Conservation (phyloP, 2,329 filamentous ascomycete genomes). For the Colletotrichum siamense region DNA sequence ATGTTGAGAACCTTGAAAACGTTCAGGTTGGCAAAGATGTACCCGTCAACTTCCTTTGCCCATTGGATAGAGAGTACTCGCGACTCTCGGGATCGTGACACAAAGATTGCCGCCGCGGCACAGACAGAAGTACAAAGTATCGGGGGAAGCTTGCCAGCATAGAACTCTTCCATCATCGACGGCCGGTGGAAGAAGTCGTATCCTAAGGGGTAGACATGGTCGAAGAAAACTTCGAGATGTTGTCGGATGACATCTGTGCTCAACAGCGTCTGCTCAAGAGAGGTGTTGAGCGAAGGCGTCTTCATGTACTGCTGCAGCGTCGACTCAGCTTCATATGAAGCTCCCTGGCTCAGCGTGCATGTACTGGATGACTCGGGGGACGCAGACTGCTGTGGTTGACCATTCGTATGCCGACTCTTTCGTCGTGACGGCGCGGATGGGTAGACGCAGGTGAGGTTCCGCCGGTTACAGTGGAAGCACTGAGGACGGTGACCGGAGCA, state of each 20-base stretch:
- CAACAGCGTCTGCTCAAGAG: not conserved
- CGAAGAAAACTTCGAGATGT: constrained; percentile 8
- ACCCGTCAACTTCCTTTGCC: not conserved
- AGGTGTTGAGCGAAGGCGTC: not conserved
- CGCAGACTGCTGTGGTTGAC: not conserved
- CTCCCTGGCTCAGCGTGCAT: not conserved
- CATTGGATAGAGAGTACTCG: not conserved
- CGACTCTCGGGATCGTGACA: not conserved
- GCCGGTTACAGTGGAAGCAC: constrained; percentile 4
- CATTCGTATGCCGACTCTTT: not conserved
- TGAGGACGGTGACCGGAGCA: constrained; percentile 33
- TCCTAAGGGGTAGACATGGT: constrained; percentile 6
- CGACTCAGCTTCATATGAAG: not conserved
- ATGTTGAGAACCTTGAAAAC: not conserved
- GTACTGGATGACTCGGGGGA: not conserved
- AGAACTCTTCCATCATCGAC: constrained; percentile 9
- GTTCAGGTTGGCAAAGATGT: not conserved
- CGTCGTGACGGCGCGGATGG: not conserved
- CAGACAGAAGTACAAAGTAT: not conserved
- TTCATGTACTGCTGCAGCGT: not conserved
- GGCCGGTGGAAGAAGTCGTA: constrained; percentile 12
- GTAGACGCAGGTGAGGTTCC: not conserved
- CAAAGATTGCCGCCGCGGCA: not conserved
- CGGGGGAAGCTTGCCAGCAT: not conserved
- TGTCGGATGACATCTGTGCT: constrained; percentile 10